Evolutionary conservation across 352 stramenopile species (phyloP).

Genomic region (Phytophthora aleatoria): DNA sequence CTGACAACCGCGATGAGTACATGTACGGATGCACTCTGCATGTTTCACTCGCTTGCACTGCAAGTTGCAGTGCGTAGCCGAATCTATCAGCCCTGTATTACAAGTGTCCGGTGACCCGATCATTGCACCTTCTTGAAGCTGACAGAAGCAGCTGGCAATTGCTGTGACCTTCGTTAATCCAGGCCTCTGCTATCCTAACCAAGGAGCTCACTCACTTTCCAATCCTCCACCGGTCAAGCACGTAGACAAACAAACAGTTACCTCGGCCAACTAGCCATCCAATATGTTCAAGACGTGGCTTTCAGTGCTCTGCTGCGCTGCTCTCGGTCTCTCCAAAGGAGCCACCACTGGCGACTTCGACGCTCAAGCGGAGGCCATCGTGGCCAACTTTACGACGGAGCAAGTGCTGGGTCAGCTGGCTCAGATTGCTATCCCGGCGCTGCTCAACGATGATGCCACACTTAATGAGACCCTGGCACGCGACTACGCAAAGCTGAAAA

Average conservation of each 20-base stretch:
- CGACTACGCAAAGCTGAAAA: constrained; percentile 62
- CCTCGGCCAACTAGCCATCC: background rate
- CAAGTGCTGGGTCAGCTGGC: constrained; percentile 1
- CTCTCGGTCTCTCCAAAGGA: background rate
- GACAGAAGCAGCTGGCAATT: background rate
- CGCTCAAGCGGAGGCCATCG: background rate
- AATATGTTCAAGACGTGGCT: constrained; percentile 4
- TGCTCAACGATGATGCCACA: background rate
- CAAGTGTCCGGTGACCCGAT: background rate
- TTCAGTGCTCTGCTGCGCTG: background rate
- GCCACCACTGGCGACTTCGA: background rate
- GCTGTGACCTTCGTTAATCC: background rate
- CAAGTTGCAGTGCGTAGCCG: too few species aligned
- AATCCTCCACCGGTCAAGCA: background rate
- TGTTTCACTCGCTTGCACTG: too few species aligned
- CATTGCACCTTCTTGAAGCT: background rate
- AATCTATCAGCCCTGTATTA: background rate
- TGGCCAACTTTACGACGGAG: constrained; percentile 1
- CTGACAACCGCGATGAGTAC: too few species aligned
- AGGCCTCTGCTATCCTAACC: background rate
- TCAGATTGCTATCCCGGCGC: background rate
- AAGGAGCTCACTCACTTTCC: background rate
- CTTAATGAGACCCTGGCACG: background rate
- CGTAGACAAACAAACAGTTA: background rate
- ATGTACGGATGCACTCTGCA: too few species aligned